Percentiles rank a stretch among this genome's conserved stretches.
phyloP scores from a whole-genome alignment of 2,329 filamentous ascomycete species.

The Septoria linicola region DNA sequence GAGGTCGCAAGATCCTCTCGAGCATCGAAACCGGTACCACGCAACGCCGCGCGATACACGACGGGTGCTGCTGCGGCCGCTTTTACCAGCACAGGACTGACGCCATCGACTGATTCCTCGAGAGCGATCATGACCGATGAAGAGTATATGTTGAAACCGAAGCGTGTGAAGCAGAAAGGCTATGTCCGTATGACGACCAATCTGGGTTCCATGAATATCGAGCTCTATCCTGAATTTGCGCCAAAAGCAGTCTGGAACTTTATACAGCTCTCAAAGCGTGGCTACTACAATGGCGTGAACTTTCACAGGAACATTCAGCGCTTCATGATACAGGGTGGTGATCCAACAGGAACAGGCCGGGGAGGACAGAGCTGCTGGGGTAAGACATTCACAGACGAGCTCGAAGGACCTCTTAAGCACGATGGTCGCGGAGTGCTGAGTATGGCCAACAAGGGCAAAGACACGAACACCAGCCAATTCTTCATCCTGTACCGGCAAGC shows the following conservation, averaged over 20 bases:
- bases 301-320: constrained; percentile 90
- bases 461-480: constrained; percentile 93
- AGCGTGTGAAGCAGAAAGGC: constrained; percentile 82
- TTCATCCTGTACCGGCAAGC: constrained; percentile 87
- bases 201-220: constrained; percentile 79
- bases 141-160: constrained; percentile 93
- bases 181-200: constrained; percentile 89
- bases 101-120: constrained; percentile 84
- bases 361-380: constrained; percentile 92
- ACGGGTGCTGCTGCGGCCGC: constrained; percentile 88
- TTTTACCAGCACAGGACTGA: constrained; percentile 92
- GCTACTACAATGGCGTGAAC: constrained; percentile 78
- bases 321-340: constrained; percentile 98
- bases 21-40: constrained; percentile 52
- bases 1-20: constrained; percentile 29
- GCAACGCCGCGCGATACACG: constrained; percentile 87
- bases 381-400: constrained; percentile 90
- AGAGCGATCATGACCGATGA: constrained; percentile 86
- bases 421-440: constrained; percentile 74
- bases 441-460: constrained; percentile 99
- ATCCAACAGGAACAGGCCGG: constrained; percentile 86
- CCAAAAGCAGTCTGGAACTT: constrained; percentile 98
- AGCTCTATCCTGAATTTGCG: constrained; percentile 85
- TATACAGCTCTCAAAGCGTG: constrained; percentile 78
- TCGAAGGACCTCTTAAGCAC: constrained; percentile 86